Percentiles rank a stretch among this genome's conserved stretches.
These are phyloP conservation scores for Podaxis sp. DNA, from an alignment of 768 basidiomycete species.

Conservation along the genomic window DNA sequence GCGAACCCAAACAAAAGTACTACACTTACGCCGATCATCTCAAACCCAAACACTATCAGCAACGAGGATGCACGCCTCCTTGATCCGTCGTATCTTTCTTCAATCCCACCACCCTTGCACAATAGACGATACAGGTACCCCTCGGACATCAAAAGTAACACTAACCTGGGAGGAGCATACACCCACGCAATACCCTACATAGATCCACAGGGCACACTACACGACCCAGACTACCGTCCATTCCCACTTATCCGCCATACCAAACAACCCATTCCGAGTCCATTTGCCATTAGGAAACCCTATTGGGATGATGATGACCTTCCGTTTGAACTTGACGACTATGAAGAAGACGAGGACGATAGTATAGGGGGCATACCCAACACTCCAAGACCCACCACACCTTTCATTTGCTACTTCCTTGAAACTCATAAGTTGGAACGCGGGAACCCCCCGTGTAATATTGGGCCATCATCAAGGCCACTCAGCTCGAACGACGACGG, in stretches of 20 bases:
- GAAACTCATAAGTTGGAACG: slow-evolving; percentile 10
- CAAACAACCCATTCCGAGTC: slow-evolving; percentile 2
- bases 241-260: slow-evolving; percentile 18
- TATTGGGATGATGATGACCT: slow-evolving; percentile 8
- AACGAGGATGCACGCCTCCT: slow-evolving; percentile 19
- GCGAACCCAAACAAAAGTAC: background rate
- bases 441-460: background rate
- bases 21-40: background rate
- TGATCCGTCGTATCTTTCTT: slow-evolving; percentile 21
- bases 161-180: background rate
- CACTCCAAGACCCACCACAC: slow-evolving; percentile 10
- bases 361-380: background rate
- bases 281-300: slow-evolving; percentile 11
- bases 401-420: slow-evolving; percentile 14
- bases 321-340: background rate
- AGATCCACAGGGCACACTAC: slow-evolving; percentile 20
- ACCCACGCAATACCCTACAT: slow-evolving; percentile 16
- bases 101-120: background rate
- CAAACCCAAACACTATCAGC: slow-evolving; percentile 4
- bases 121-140: background rate
- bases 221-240: slow-evolving; percentile 21
- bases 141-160: background rate
- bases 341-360: slow-evolving; percentile 5
- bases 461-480: background rate
- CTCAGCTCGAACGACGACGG: background rate